Base-by-base conservation (phyloP, 352 stramenopile genomes). In the Globisporangium irregulare region DNA sequence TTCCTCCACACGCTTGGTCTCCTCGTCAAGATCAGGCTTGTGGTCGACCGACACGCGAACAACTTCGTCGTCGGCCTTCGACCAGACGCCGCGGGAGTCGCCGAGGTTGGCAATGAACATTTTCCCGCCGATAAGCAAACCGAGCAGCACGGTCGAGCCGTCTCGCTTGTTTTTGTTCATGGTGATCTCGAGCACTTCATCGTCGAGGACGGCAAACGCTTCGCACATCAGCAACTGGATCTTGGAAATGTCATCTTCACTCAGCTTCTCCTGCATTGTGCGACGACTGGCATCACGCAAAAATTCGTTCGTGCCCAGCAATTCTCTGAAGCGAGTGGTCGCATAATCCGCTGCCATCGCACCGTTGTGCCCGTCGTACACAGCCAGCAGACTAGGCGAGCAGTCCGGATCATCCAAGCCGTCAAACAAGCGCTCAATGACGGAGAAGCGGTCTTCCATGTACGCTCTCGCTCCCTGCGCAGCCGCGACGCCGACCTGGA, bases 311-410 rank as follows among this genome's bases (percentile, higher is more conserved):
- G 81, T 73, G 20, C 67, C 63, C 12, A 94, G 73, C 46, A 92
- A 59, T 60, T 87, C 78, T n/a, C 74, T 76, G 67, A 94, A 90
- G 6, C 82, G 82, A 58, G 70, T 69, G 46, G 75, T 75, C 3
- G 81, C 84, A 55, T 83, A 88, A 56, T 94, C 86, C 12, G 86
- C 85, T 22, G 86, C 86, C 58, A 89, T 75, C 12, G 81, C 75
- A 24, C 86, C 86, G 48, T 94, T 94, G 75, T 94, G 86, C 29
- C 86, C 86, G 59, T 94, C 86, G 53, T 86, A 94, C 20, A 94
- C 72, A 15, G 79, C 84, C 24, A 94, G 51, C 27, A 92, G 68
- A 58, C 79, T 90, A 20, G 81, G 77, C 27, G 78, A 83, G 14
- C 70, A 68, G 46, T 78, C 77, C 2, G 60, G 64, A 50, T 89